Base-by-base conservation (phyloP, 2,329 filamentous ascomycete genomes). In the Purpureocillium lavendulum region DNA sequence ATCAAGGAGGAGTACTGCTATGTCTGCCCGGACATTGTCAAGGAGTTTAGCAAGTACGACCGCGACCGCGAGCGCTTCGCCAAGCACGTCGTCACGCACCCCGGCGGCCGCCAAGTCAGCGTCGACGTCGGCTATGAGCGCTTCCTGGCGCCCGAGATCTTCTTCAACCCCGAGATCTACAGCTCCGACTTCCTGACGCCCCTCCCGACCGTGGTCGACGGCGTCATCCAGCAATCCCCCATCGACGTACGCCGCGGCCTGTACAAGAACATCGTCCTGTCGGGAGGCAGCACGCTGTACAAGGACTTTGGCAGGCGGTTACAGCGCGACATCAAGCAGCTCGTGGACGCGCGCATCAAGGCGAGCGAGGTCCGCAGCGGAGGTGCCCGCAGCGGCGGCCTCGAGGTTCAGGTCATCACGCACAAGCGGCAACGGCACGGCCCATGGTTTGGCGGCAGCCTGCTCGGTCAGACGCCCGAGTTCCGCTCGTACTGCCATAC, bases 151-250 rank as follows among this genome's bases (percentile, higher is more conserved):
- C 94, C 94, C 17, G 92, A 98, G 64, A 98, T 98, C 58, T 98
- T 98, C 69, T 98, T 98, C 79, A 98, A 98, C 67, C 92, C 92
- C 24, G 92, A 98, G 69, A 98, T 98, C 56, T 97, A 97, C 75
- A 95, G 87, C 45, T 97, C 90, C 50, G 92, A 98, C 61, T 98
- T 98, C 71, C 70, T 98, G 49, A 98, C 92, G 11, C 92, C 92
- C 12, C 77, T 98, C 8, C 92, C 92, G 17, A 85, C 78, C 37
- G 92, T 98, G 37, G 94, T 98, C 45, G 92, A 98, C 59, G 84
- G 84, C 41, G 92, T 97, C 47, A 98, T 98, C 54, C 92, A 98
- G 66, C 90, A 88, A 41, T 95, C 90, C 28, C 92, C 92, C 32
- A 98, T 98, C 54, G 92, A 98, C 58, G 94, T 98, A 34, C 84